Conservation (phyloP, 306 rosid genomes). For the Alnus rubra region DNA sequence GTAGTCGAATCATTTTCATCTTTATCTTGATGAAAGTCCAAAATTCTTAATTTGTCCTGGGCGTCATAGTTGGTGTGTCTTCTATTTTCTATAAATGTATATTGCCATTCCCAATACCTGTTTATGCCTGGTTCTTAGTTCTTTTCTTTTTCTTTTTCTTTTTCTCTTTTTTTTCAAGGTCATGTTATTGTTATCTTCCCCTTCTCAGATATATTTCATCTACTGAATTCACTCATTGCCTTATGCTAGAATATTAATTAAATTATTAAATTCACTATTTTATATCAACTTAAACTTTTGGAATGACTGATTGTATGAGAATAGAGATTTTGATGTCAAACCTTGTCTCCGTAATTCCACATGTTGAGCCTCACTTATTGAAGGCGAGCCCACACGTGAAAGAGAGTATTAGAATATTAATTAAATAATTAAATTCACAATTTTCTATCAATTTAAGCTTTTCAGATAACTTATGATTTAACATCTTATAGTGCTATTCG, state of each 20-base stretch:
- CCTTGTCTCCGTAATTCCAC: too few species aligned
- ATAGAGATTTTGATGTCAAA: too few species aligned
- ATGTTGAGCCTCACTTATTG: too few species aligned
- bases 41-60: neutral
- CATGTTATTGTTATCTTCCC: neutral
- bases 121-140: neutral
- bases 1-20: neutral
- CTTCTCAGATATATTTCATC: conserved; percentile 9
- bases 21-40: neutral
- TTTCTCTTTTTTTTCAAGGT: neutral
- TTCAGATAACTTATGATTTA: too few species aligned
- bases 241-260: neutral
- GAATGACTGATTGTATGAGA: too few species aligned
- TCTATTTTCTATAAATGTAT: neutral
- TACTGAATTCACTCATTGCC: neutral
- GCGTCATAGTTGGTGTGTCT: too few species aligned
- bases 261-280: too few species aligned
- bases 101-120: neutral
- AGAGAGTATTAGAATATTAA: too few species aligned
- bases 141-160: neutral
- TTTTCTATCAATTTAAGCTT: too few species aligned
- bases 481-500: neutral
- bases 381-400: too few species aligned
- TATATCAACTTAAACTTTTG: too few species aligned
- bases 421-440: too few species aligned